Evolutionary conservation across 345 rosid genomes (phyloP).

Genomic region (Hevea brasiliensis): DNA sequence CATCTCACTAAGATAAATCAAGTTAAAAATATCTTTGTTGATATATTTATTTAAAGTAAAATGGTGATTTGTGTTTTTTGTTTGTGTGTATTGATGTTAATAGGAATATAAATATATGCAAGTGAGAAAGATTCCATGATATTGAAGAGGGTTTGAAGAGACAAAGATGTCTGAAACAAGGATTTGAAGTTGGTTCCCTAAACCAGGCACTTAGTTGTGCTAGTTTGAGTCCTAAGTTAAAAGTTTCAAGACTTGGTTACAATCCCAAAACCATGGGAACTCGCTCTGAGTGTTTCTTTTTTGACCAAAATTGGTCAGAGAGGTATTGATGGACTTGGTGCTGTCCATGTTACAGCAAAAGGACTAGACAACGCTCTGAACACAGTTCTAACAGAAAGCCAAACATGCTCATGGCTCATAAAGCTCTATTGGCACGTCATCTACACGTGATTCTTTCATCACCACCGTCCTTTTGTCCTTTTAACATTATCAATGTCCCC

Average conservation of each 20-base stretch:
- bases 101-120: too few relatives aligned
- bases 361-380: too few relatives aligned
- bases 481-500: too few relatives aligned
- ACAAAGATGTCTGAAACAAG: conserved; percentile 10
- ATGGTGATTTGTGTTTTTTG: too few relatives aligned
- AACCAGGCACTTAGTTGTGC: not conserved
- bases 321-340: too few relatives aligned
- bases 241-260: conserved; percentile 3
- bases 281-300: not conserved
- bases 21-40: too few relatives aligned
- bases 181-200: not conserved
- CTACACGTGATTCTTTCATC: conserved; percentile 36
- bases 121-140: too few relatives aligned
- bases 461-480: conserved; percentile 23
- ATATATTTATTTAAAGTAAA: too few relatives aligned
- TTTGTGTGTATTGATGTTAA: too few relatives aligned
- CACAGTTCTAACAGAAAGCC: not conserved
- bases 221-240: not conserved
- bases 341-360: too few relatives aligned
- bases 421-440: conserved; percentile 22
- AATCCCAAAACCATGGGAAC: conserved; percentile 31
- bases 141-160: not conserved
- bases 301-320: conserved; percentile 8
- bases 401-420: not conserved
- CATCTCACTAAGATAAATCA: too few relatives aligned